Conservation (phyloP, 1,139 yeast species). For the Candida sojae region DNA sequence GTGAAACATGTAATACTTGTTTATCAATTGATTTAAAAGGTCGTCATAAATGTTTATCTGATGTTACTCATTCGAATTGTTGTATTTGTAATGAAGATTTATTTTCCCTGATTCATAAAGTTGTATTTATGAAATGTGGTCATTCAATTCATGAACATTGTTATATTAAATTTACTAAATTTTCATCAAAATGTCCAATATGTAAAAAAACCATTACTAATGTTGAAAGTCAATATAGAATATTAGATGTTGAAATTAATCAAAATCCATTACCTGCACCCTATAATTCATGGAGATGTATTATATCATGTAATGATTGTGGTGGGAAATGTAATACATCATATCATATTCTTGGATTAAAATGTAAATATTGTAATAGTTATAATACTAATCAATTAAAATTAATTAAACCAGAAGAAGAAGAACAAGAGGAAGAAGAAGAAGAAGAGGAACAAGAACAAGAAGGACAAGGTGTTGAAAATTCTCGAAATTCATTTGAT, state of each 20-base stretch:
- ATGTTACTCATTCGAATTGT: slow-evolving; percentile 88
- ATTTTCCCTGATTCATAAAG: slow-evolving; percentile 82
- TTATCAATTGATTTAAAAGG: slow-evolving; percentile 76
- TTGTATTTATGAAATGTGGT: slow-evolving; percentile 92
- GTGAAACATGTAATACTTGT: slow-evolving; percentile 89
- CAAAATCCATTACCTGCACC: slow-evolving; percentile 82
- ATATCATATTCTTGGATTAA: slow-evolving; percentile 84
- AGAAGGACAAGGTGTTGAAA: slow-evolving; percentile 2
- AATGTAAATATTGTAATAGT: slow-evolving; percentile 83
- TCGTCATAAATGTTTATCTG: slow-evolving; percentile 80
- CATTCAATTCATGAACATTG: slow-evolving; percentile 90
- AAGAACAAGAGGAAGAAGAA: slow-evolving; percentile 29
- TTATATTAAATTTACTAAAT: slow-evolving; percentile 75
- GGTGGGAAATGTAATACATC: slow-evolving; percentile 75
- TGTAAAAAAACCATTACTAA: slow-evolving; percentile 83
- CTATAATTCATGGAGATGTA: slow-evolving; percentile 72
- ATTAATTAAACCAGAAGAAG: slow-evolving; percentile 58
- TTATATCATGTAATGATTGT: slow-evolving; percentile 86
- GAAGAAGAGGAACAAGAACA: slow-evolving; percentile 11
- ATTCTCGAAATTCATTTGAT: slow-evolving; percentile 12
- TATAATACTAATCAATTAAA: slow-evolving; percentile 80
- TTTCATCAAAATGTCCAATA: slow-evolving; percentile 86
- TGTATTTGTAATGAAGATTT: slow-evolving; percentile 92
- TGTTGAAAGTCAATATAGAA: slow-evolving; percentile 86
- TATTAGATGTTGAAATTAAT: slow-evolving; percentile 78